Conservation (phyloP, 169 alveolate genomes). For the Cyclospora cayetanensis region DNA sequence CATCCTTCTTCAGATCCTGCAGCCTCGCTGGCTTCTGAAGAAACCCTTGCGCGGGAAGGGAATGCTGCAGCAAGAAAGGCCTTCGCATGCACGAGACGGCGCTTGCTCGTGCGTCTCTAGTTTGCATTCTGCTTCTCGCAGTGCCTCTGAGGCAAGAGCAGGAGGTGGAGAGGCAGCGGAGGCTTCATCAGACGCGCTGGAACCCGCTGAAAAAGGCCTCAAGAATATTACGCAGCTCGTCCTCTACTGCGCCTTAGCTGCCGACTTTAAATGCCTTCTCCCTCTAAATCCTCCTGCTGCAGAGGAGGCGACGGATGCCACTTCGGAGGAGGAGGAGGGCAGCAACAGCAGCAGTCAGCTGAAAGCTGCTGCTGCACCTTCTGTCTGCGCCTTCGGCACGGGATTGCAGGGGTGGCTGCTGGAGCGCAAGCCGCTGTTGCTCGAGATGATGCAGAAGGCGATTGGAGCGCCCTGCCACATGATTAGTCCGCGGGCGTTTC, state of each 20-base stretch:
- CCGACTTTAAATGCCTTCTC: not conserved
- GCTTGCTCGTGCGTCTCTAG: no score
- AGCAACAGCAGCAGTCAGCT: constrained; percentile 6
- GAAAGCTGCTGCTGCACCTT: not conserved
- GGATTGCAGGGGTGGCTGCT: constrained; percentile 32
- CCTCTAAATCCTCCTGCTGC: not conserved
- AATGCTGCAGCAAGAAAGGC: no score
- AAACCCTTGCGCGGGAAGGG: no score
- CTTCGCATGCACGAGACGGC: no score
- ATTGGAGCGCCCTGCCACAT: constrained; percentile 24
- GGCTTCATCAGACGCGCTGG: no score
- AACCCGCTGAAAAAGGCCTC: no score
- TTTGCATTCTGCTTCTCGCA: no score
- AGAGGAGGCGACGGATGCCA: no score
- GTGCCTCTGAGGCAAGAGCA: no score
- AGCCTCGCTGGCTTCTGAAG: constrained; percentile 11
- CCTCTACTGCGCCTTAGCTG: not conserved
- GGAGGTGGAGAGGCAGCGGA: no score
- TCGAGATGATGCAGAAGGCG: not conserved
- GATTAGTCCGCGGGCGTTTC: not conserved
- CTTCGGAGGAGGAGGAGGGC: not conserved
- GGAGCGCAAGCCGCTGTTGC: constrained; percentile 4
- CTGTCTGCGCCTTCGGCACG: constrained; percentile 13
- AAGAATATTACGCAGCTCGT: constrained; percentile 12
- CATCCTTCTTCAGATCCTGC: constrained; percentile 12